Conservation (phyloP, 2,329 filamentous ascomycete species). For the Tolypocladium album region DNA sequence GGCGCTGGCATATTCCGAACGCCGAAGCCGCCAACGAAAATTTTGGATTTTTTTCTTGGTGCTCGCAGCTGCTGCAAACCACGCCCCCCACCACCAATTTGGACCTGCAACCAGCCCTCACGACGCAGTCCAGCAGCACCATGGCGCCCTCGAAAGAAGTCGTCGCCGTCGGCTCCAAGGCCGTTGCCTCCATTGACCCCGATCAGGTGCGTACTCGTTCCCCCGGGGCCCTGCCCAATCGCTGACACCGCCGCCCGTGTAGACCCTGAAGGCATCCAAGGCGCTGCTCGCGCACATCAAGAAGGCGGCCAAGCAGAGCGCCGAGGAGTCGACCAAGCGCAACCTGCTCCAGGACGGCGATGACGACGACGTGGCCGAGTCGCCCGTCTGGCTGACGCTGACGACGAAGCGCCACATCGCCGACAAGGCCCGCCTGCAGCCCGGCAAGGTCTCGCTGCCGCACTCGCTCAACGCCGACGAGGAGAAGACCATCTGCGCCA, state of each 20-base stretch:
- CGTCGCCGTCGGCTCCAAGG: slow-evolving; percentile 18
- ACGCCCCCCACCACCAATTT: slow-evolving; percentile 17
- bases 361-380: slow-evolving; percentile 30
- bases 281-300: slow-evolving; percentile 53
- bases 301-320: slow-evolving; percentile 38
- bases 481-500: slow-evolving; percentile 65
- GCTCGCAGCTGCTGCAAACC: slow-evolving; percentile 1
- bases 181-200: slow-evolving; percentile 24
- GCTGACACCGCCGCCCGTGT: not conserved
- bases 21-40: slow-evolving; percentile 19
- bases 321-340: slow-evolving; percentile 38
- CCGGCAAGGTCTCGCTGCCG: slow-evolving; percentile 69
- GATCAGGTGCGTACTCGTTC: slow-evolving; percentile 24
- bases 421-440: slow-evolving; percentile 72
- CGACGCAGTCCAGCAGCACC: slow-evolving; percentile 5
- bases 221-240: not conserved
- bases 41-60: slow-evolving; percentile 14
- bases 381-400: slow-evolving; percentile 50
- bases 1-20: slow-evolving; percentile 24
- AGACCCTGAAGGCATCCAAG: slow-evolving; percentile 53
- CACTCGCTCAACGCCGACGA: slow-evolving; percentile 60
- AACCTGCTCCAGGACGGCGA: slow-evolving; percentile 41
- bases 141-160: slow-evolving; percentile 33
- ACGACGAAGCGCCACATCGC: slow-evolving; percentile 55
- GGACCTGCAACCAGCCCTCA: slow-evolving; percentile 6